Evolutionary conservation across 2,329 filamentous ascomycete genomes (phyloP).

Genomic region (Chalara sp.): DNA sequence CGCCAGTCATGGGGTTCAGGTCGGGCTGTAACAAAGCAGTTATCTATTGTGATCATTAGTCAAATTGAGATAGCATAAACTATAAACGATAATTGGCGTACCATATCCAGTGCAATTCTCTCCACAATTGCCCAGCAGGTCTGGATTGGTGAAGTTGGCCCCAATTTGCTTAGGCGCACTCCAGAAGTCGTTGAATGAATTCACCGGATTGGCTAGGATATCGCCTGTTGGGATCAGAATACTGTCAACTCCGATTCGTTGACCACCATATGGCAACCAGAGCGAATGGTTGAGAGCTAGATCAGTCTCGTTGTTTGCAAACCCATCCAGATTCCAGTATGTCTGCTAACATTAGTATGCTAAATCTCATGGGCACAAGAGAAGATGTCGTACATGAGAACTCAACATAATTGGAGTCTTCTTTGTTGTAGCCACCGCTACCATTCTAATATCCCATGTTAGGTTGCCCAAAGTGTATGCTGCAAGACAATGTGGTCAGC

Average conservation of each 20-base stretch:
- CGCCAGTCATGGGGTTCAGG: conserved; percentile 58
- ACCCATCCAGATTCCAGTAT: conserved; percentile 82
- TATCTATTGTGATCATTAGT: conserved; percentile 39
- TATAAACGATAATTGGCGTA: too few relatives aligned
- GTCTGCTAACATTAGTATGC: conserved; percentile 38
- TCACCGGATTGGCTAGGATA: conserved; percentile 60
- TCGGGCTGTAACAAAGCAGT: conserved; percentile 63
- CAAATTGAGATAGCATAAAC: too few relatives aligned
- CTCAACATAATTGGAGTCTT: conserved; percentile 80
- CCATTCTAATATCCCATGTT: conserved; percentile 68
- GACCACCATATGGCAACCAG: conserved; percentile 64
- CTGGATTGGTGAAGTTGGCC: conserved; percentile 50
- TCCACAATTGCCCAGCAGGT: conserved; percentile 53
- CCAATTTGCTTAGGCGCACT: conserved; percentile 74
- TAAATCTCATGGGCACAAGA: background rate
- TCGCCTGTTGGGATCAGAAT: conserved; percentile 72
- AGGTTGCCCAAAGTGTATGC: conserved; percentile 60
- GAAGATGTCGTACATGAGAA: conserved; percentile 36
- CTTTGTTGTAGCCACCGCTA: conserved; percentile 62
- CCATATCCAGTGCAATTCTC: conserved; percentile 4
- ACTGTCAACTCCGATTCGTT: conserved; percentile 60
- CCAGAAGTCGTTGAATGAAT: conserved; percentile 77
- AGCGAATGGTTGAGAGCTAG: conserved; percentile 65
- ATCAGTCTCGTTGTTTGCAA: conserved; percentile 63
- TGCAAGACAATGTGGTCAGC: background rate